A percentile compares a stretch with the other conserved stretches of the same genome.
Conservation (phyloP, 345 rosid species). For the Eucalyptus erythrocorys region DNA sequence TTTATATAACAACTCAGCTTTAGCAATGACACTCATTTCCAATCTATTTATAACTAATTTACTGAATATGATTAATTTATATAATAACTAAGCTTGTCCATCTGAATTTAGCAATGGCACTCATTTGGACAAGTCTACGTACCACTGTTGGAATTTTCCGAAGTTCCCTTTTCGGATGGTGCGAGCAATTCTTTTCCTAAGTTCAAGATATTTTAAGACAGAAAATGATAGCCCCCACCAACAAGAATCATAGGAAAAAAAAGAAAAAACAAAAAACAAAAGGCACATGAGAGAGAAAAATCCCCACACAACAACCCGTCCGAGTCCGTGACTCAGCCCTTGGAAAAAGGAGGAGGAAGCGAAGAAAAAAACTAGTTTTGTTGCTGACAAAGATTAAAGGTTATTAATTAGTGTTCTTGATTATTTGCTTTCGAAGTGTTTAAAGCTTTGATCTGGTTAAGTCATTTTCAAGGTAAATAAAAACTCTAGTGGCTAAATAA, state of each 20-base stretch:
- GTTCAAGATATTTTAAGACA: neutral
- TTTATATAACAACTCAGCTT: too few relatives aligned
- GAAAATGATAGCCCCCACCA: neutral
- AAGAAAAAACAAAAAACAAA: too few relatives aligned
- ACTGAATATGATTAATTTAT: too few relatives aligned
- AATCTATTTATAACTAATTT: too few relatives aligned
- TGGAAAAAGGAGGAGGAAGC: neutral
- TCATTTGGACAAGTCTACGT: too few relatives aligned
- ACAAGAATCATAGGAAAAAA: too few relatives aligned
- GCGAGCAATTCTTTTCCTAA: neutral
- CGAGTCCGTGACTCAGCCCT: neutral
- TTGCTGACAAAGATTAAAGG: neutral
- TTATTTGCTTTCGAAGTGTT: too few relatives aligned
- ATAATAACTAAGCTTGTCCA: too few relatives aligned
- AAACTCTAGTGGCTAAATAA: neutral
- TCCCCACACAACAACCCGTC: neutral
- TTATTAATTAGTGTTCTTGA: neutral
- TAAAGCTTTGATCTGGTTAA: neutral
- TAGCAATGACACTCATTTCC: too few relatives aligned
- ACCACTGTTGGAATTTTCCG: accelerated
- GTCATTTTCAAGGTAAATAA: neutral
- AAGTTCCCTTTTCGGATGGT: neutral
- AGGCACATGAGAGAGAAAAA: neutral
- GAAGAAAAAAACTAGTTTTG: neutral
- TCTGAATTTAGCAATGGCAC: too few relatives aligned